Conservation (phyloP, 495 filamentous ascomycete genomes). For the Clohesyomyces aquaticus region DNA sequence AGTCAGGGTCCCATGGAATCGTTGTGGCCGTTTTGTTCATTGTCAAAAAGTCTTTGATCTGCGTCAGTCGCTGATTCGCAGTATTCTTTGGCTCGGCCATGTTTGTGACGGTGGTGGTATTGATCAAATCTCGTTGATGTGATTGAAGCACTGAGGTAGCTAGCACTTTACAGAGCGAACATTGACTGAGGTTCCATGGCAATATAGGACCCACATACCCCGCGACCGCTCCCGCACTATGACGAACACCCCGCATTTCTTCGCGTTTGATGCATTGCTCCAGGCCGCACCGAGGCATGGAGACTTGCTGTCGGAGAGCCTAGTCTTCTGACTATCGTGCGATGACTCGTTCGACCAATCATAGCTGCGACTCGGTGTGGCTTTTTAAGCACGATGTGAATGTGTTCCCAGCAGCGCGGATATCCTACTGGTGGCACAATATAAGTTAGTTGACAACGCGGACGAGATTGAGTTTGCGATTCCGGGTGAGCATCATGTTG, state of each 20-base stretch:
- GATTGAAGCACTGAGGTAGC: too few relatives aligned
- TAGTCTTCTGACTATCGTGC: constrained; percentile 8
- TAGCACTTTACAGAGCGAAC: too few relatives aligned
- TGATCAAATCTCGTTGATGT: not conserved
- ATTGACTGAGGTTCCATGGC: too few relatives aligned
- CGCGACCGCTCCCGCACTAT: not conserved
- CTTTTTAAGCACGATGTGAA: too few relatives aligned
- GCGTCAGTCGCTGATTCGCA: constrained; percentile 43
- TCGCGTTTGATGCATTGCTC: not conserved
- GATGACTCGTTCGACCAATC: constrained; percentile 23
- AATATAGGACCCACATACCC: not conserved
- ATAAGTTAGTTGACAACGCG: too few relatives aligned
- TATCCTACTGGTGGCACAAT: too few relatives aligned
- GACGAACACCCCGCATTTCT: constrained; percentile 15
- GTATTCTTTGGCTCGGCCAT: constrained; percentile 33
- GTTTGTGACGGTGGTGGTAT: too few relatives aligned
- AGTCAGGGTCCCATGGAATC: constrained; percentile 61
- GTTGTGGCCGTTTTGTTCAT: constrained; percentile 50
- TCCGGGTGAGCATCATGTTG: too few relatives aligned
- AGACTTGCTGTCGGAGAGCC: not conserved
- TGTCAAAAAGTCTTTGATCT: constrained; percentile 52
- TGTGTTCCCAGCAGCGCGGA: too few relatives aligned
- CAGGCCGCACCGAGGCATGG: constrained; percentile 8
- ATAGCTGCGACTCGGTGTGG: not conserved
- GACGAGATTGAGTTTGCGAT: too few relatives aligned